phyloP scores from a whole-genome alignment of 2,329 filamentous ascomycete genomes.

The Aulographum hederae region DNA sequence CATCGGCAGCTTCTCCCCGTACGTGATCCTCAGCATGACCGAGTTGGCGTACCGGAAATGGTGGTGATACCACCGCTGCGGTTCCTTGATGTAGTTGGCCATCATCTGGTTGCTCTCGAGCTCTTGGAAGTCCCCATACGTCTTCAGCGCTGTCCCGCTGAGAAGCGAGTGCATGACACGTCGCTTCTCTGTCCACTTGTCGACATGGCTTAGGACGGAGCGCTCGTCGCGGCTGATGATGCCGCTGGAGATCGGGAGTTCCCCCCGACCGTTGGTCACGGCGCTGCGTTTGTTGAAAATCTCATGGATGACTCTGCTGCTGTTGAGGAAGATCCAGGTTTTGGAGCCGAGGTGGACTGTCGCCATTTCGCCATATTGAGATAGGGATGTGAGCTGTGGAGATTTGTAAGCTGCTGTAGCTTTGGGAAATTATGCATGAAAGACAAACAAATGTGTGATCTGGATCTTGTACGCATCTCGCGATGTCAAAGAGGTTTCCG shows the following conservation, averaged over 20 bases:
- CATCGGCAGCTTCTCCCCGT: conserved; percentile 16
- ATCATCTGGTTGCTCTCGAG: conserved; percentile 19
- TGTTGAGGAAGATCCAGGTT: conserved; percentile 27
- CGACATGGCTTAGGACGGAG: conserved; percentile 15
- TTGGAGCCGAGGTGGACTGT: conserved; percentile 16
- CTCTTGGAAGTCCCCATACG: conserved; percentile 18
- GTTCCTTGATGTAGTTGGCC: conserved; percentile 16
- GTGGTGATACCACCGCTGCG: conserved; percentile 19
- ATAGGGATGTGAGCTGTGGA: conserved; percentile 3
- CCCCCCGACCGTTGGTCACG: conserved; percentile 16
- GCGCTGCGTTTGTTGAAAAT: conserved; percentile 19
- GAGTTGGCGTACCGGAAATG: conserved; percentile 24
- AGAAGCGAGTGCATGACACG: conserved; percentile 22
- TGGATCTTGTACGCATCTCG: not conserved
- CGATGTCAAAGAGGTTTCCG: conserved; percentile 7
- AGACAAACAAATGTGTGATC: not conserved
- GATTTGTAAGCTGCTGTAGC: not conserved
- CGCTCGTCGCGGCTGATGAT: conserved; percentile 18
- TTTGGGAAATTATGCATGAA: not conserved
- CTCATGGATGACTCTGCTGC: conserved; percentile 18
- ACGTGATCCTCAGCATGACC: conserved; percentile 19
- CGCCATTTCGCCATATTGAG: conserved; percentile 15
- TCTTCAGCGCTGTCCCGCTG: conserved; percentile 16
- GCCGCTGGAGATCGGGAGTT: conserved; percentile 18
- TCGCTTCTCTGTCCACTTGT: conserved; percentile 18